phyloP scores from a whole-genome alignment of 805 yeast genomes.

The Candida silvicultrix region DNA sequence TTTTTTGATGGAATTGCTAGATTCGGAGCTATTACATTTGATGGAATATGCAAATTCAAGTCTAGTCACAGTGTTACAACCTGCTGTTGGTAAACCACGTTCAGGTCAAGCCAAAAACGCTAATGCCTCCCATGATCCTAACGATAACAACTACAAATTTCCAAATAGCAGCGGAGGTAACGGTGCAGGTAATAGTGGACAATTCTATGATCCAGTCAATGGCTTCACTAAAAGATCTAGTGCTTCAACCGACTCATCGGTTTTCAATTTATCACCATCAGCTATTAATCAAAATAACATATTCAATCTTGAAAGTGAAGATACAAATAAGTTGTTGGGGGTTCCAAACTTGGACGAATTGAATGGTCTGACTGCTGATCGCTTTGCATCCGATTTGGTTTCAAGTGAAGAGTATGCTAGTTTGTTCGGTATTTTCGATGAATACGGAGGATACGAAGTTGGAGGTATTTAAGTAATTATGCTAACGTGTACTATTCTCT shows the following conservation, averaged over 20 bases:
- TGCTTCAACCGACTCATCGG: not conserved
- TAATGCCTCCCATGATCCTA: not conserved
- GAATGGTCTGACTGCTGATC: not conserved
- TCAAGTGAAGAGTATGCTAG: constrained; percentile 19
- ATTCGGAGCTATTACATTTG: constrained; percentile 10
- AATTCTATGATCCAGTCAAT: constrained; percentile 3
- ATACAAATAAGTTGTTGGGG: not conserved
- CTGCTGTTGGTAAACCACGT: constrained; percentile 1
- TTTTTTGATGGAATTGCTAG: constrained; percentile 8
- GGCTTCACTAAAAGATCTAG: not conserved
- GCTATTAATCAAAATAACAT: constrained; percentile 1
- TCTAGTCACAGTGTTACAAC: constrained; percentile 13
- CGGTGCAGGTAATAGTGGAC: not conserved
- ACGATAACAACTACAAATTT: not conserved
- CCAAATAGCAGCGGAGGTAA: not conserved
- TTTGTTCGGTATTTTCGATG: constrained; percentile 20
- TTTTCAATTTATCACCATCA: not conserved
- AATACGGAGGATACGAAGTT: not conserved
- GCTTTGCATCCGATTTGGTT: constrained; percentile 1
- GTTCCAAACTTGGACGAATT: not conserved
- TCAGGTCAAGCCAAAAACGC: not conserved
- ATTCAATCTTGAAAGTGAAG: constrained; percentile 4
- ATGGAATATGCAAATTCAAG: constrained; percentile 6
- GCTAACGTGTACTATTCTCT: too few species aligned
- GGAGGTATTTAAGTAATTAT: too few species aligned